Percentiles rank a stretch among this genome's conserved stretches.
phyloP scores from a whole-genome alignment of 177 flowering plant species.

The Vitis hybrid region DNA sequence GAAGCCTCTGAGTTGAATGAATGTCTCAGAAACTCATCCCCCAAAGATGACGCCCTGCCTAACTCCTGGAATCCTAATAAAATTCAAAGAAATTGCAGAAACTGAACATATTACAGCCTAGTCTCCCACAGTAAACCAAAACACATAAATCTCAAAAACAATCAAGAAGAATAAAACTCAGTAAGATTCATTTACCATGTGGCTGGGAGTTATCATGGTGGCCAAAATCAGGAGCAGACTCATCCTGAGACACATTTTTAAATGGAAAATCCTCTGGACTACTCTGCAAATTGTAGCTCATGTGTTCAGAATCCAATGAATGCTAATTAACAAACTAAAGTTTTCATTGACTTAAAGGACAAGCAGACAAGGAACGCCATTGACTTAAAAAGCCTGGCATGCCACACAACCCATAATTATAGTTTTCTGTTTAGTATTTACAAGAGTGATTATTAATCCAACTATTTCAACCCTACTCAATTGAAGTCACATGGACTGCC shows the following conservation, averaged over 20 bases:
- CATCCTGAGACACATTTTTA: slow-evolving; percentile 20
- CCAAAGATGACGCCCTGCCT: slow-evolving; percentile 15
- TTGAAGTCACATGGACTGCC: not conserved
- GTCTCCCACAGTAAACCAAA: not conserved
- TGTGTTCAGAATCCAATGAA: not conserved
- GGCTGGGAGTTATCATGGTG: slow-evolving; percentile 14
- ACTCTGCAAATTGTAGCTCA: slow-evolving; percentile 27
- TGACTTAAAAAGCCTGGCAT: no score
- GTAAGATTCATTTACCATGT: slow-evolving; percentile 25
- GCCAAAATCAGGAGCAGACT: slow-evolving; percentile 17
- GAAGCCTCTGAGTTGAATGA: slow-evolving; percentile 17
- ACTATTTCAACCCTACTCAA: not conserved
- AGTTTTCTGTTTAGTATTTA: not conserved
- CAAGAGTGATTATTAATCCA: not conserved
- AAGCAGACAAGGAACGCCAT: not conserved
- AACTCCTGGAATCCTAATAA: slow-evolving; percentile 26
- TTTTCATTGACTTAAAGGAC: not conserved
- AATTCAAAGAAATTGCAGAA: not conserved
- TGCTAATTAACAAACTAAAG: not conserved
- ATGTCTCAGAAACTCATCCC: slow-evolving; percentile 5
- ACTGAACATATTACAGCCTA: not conserved
- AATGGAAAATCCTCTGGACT: slow-evolving; percentile 25
- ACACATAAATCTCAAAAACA: not conserved
- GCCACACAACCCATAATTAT: not conserved
- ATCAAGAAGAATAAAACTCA: not conserved